Evolutionary conservation across 2,329 filamentous ascomycete genomes (phyloP).

Genomic region (Clarireedia monteithiana): DNA sequence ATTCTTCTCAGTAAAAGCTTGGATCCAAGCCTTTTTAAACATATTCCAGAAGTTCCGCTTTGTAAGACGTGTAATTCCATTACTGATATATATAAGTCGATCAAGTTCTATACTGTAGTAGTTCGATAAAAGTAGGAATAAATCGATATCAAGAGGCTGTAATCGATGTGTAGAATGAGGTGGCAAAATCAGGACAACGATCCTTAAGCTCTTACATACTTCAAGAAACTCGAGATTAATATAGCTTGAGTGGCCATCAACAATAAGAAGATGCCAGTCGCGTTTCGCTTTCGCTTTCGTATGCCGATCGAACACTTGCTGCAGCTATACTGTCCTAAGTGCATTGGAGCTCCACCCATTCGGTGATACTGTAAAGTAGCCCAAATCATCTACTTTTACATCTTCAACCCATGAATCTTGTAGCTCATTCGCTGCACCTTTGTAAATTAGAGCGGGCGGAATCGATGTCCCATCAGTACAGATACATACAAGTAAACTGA

Average conservation of each 20-base stretch:
- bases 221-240: not conserved
- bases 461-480: not conserved
- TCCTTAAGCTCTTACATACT: too few species aligned
- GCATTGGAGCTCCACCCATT: not conserved
- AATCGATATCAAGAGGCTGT: too few species aligned
- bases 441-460: not conserved
- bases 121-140: too few species aligned
- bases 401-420: not conserved
- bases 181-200: too few species aligned
- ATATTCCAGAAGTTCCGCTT: too few species aligned
- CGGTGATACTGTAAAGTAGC: not conserved
- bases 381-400: not conserved
- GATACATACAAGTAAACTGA: not conserved
- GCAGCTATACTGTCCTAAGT: not conserved
- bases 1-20: too few species aligned
- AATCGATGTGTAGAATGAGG: too few species aligned
- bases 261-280: not conserved
- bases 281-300: not conserved
- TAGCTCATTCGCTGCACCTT: not conserved
- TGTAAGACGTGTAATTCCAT: too few species aligned
- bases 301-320: not conserved
- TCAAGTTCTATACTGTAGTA: too few species aligned
- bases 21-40: too few species aligned
- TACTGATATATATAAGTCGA: too few species aligned
- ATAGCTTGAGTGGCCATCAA: not conserved